Evolutionary conservation across 441 rosid genomes (phyloP).

Genomic region (Croton setiger): DNA sequence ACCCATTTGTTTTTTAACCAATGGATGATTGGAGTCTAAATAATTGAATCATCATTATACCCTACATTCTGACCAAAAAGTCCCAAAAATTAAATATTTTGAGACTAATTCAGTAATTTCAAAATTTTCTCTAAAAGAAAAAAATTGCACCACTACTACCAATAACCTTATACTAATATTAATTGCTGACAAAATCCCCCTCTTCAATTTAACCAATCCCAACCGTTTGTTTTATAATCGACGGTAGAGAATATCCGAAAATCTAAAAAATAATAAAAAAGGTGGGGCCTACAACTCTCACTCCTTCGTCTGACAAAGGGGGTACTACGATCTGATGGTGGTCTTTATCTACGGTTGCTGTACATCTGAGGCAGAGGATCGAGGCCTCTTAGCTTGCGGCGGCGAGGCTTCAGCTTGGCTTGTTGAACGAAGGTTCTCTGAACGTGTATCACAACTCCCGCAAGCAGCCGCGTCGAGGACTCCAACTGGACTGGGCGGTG

Average conservation of each 20-base stretch:
- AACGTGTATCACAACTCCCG: constrained; percentile 43
- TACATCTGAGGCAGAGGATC: constrained; percentile 50
- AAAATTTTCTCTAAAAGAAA: not conserved
- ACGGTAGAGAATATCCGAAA: not conserved
- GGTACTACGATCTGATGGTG: not conserved
- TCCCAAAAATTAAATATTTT: not conserved
- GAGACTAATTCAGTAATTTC: not conserved
- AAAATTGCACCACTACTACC: not conserved
- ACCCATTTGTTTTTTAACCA: not conserved
- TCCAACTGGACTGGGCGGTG: constrained; percentile 54
- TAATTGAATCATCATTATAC: constrained; percentile 23
- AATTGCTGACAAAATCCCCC: constrained; percentile 6
- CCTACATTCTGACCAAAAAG: constrained; percentile 18
- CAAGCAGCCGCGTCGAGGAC: constrained; percentile 62
- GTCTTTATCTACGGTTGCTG: constrained; percentile 43
- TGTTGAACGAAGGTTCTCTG: constrained; percentile 34
- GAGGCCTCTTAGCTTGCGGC: constrained; percentile 37
- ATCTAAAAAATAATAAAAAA: not conserved
- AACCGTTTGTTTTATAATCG: constrained; percentile 13
- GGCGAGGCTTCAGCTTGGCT: constrained; percentile 32
- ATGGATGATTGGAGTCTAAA: constrained; percentile 19
- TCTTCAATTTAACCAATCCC: constrained; percentile 11
- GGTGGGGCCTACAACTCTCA: constrained; percentile 8
- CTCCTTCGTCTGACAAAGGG: constrained; percentile 9
- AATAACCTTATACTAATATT: not conserved